Conservation (phyloP, 805 yeast species). For the Dipodascopsis tothii region DNA sequence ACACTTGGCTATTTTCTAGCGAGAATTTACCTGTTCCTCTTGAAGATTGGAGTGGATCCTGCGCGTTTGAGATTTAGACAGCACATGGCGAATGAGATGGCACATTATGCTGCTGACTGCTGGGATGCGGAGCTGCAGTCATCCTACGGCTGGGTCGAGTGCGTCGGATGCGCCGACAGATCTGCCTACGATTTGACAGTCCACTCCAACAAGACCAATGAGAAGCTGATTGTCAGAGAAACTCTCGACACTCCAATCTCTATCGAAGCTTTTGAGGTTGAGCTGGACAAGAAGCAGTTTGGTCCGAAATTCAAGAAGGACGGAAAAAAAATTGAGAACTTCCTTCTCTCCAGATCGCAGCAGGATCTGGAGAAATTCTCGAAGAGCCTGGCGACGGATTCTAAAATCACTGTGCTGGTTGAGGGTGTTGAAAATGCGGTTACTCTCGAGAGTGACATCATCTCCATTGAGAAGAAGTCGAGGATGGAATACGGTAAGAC, state of each 20-base stretch:
- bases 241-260: slow-evolving; percentile 74
- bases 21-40: slow-evolving; percentile 77
- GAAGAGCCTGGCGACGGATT: slow-evolving; percentile 53
- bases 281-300: slow-evolving; percentile 86
- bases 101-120: slow-evolving; percentile 98
- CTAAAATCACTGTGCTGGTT: slow-evolving; percentile 59
- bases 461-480: slow-evolving; percentile 68
- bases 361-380: slow-evolving; percentile 74
- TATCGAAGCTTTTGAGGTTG: slow-evolving; percentile 77
- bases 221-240: slow-evolving; percentile 90
- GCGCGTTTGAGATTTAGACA: slow-evolving; percentile 88
- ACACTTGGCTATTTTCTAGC: slow-evolving; percentile 96
- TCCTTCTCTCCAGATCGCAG: slow-evolving; percentile 69
- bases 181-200: slow-evolving; percentile 95
- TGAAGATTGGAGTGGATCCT: slow-evolving; percentile 84
- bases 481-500: slow-evolving; percentile 60
- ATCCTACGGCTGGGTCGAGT: slow-evolving; percentile 98
- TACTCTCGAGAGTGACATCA: slow-evolving; percentile 65
- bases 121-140: slow-evolving; percentile 98
- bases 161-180: slow-evolving; percentile 99
- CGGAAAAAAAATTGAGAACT: slow-evolving; percentile 84
- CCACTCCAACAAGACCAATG: slow-evolving; percentile 90
- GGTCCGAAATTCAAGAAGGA: slow-evolving; percentile 98
- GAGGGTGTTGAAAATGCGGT: slow-evolving; percentile 55
- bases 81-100: slow-evolving; percentile 98